These are phyloP conservation scores for Parastagonospora nodorum DNA, from an alignment of 2,329 filamentous ascomycete species.

Conservation along the genomic window DNA sequence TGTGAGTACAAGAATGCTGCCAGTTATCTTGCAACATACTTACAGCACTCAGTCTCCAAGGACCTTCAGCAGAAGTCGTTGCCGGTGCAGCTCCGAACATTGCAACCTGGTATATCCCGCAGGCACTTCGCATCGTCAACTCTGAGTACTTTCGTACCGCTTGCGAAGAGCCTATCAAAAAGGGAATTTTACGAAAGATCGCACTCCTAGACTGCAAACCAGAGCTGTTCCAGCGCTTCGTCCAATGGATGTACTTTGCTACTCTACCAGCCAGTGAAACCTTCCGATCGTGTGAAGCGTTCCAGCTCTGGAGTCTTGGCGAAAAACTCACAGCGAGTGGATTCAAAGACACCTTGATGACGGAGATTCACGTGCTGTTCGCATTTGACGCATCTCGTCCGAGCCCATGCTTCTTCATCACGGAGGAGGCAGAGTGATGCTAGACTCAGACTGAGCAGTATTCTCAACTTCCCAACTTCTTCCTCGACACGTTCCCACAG, in stretches of 20 bases:
- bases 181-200: neutral
- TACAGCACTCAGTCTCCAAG: neutral
- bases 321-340: neutral
- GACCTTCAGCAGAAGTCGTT: neutral
- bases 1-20: too few relatives aligned
- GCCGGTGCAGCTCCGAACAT: neutral
- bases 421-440: too few relatives aligned
- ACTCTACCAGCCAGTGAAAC: neutral
- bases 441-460: too few relatives aligned
- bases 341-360: neutral
- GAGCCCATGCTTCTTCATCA: too few relatives aligned
- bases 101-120: constrained; percentile 3
- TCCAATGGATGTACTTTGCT: constrained; percentile 7
- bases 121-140: neutral
- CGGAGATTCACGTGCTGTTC: too few relatives aligned
- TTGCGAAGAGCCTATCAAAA: neutral
- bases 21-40: too few relatives aligned
- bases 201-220: neutral
- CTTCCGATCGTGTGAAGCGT: neutral
- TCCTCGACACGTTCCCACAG: too few relatives aligned
- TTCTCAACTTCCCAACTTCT: too few relatives aligned
- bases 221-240: constrained; percentile 1
- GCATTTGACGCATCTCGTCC: too few relatives aligned
- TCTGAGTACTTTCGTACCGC: neutral
- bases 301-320: constrained; percentile 3